Base-by-base conservation (phyloP, 1,139 yeast genomes). In the Yamadazyma aaseri region DNA sequence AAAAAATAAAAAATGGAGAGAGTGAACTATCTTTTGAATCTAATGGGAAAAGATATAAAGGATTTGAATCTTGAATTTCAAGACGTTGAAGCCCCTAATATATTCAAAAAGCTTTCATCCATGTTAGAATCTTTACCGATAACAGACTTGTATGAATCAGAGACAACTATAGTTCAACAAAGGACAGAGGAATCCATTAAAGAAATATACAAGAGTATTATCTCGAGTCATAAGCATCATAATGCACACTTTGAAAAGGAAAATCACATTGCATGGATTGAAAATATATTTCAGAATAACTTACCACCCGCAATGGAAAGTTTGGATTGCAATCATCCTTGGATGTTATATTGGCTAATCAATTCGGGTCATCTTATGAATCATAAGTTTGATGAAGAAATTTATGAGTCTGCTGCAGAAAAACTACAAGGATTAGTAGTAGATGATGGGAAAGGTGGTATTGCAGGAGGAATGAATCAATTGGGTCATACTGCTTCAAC, bases 271-370 rank as follows among this genome's bases (percentile, higher is more conserved):
- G 27, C 39, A 6, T 58, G 48, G 29, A 34, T 50, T 7, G 22
- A 10, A 8, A 9, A 18, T 8, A 27, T 39, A 13, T 29, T 46
- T 16, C 15, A 27, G 8, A 20, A 26, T 10, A 41, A 70, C 18
- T 66, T 85, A 18, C 84, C 89, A 0, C 46, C 56, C 3, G 50
- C 59, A 28, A 74, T 69, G 57, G 58, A 62, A 31, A 61, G 65
- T 0, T 64, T 86, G 30, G 97, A 92, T 58, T 92, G 97, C 0
- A 85, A 95, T 16, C 90, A 85, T 42, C 81, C 96, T 0, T 94
- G 98, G 98, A 63, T 92, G 56, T 43, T 84, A 3, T 90, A 86
- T 56, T 92, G 98, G 98, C 60, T 83, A 2, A 50, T 76, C 26
- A 89, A 87, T 53, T 68, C 89, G 6, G 38, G 35, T 2, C 21